phyloP scores from a whole-genome alignment of 2,329 filamentous ascomycete species.

The Plectosphaerella cucumerina region DNA sequence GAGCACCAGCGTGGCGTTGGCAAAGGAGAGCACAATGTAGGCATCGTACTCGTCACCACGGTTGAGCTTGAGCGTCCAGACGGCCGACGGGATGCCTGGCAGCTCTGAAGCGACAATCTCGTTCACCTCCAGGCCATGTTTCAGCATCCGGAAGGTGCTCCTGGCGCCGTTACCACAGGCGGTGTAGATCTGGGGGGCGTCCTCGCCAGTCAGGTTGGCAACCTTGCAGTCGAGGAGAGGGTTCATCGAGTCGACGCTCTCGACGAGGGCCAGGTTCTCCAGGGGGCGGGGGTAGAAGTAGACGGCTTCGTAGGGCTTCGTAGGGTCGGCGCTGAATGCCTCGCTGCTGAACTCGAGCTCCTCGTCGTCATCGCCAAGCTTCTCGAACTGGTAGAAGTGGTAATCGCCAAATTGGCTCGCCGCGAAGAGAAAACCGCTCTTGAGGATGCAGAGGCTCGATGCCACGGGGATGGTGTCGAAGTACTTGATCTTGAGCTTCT shows the following conservation, averaged over 20 bases:
- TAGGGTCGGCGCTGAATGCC: conserved; percentile 71
- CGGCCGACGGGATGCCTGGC: conserved; percentile 80
- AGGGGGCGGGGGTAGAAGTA: conserved; percentile 80
- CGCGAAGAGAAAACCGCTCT: conserved; percentile 92
- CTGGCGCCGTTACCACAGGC: conserved; percentile 84
- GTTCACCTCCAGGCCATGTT: conserved; percentile 88
- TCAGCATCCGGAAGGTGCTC: conserved; percentile 86
- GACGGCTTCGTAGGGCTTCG: conserved; percentile 67
- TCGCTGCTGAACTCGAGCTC: conserved; percentile 84
- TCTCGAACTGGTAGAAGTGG: conserved; percentile 95
- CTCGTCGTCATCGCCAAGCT: conserved; percentile 91
- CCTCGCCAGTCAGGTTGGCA: conserved; percentile 84
- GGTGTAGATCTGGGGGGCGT: conserved; percentile 94
- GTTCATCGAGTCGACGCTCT: conserved; percentile 84
- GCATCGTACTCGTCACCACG: conserved; percentile 81
- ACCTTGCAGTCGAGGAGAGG: conserved; percentile 89
- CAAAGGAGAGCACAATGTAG: conserved; percentile 93
- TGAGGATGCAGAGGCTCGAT: conserved; percentile 83
- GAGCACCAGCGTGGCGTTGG: conserved; percentile 83
- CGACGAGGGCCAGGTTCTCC: conserved; percentile 79
- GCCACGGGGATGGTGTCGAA: conserved; percentile 94
- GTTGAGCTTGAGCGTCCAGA: conserved; percentile 92
- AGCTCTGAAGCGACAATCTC: conserved; percentile 95
- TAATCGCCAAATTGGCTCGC: conserved; percentile 91
- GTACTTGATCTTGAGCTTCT: conserved; percentile 87